Percentiles rank a stretch among this genome's conserved stretches.
Evolutionary conservation across 1,139 yeast species (phyloP).

Genomic region (Cylindricascospora bacillispora): DNA sequence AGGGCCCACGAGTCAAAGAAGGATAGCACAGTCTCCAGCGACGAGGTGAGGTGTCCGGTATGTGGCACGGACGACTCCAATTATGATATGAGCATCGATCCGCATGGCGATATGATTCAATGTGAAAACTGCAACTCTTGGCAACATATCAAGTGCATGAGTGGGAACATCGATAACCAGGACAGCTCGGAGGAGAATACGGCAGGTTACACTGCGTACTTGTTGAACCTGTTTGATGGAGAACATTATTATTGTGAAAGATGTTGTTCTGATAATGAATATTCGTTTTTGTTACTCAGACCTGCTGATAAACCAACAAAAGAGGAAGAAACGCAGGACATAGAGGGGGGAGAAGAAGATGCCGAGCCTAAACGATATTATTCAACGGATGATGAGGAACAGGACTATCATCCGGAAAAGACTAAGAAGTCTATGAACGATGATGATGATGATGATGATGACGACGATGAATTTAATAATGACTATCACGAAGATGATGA

Average conservation of each 20-base stretch:
- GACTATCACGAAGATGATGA: constrained; percentile 12
- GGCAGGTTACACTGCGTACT: constrained; percentile 21
- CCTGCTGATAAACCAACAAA: constrained; percentile 10
- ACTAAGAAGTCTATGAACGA: constrained; percentile 10
- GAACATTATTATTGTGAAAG: constrained; percentile 37
- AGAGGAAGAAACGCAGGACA: constrained; percentile 2
- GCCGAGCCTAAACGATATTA: constrained; percentile 1
- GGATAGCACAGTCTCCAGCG: too few relatives aligned
- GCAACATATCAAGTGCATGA: constrained; percentile 76
- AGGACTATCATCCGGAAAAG: too few relatives aligned
- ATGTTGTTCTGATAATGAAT: constrained; percentile 30
- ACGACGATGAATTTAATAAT: constrained; percentile 13
- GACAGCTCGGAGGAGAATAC: background rate
- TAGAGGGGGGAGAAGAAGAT: constrained; percentile 3
- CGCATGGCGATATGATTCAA: constrained; percentile 57
- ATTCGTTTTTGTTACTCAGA: background rate
- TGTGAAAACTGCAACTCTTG: constrained; percentile 71
- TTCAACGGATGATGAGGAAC: constrained; percentile 5
- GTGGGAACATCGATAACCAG: constrained; percentile 28
- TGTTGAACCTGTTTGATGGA: constrained; percentile 24
- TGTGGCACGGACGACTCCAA: constrained; percentile 57
- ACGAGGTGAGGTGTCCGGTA: constrained; percentile 52
- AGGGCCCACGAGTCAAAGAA: too few relatives aligned
- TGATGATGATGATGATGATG: constrained; percentile 8
- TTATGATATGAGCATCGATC: constrained; percentile 47